phyloP scores from a whole-genome alignment of 768 basidiomycete genomes.

The Artomyces pyxidatus region DNA sequence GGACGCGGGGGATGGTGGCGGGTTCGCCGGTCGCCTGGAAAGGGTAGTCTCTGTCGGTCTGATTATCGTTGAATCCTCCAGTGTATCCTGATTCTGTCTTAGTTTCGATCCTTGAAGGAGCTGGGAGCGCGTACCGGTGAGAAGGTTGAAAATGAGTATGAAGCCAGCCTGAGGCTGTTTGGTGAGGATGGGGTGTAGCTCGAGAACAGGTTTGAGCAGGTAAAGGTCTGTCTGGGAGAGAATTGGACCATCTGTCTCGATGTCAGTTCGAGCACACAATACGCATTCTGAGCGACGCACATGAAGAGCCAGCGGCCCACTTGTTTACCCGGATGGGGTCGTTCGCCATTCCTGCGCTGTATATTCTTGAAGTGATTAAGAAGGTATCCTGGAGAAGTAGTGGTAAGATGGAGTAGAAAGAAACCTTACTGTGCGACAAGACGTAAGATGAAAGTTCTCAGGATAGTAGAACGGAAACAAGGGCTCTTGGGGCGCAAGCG shows the following conservation, averaged over 20 bases:
- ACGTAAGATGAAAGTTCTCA: too few species aligned
- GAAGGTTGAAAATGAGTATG: slow-evolving; percentile 65
- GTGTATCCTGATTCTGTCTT: slow-evolving; percentile 41
- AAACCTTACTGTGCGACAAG: too few species aligned
- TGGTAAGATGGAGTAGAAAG: too few species aligned
- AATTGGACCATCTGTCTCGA: slow-evolving; percentile 60
- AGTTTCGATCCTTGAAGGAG: neutral
- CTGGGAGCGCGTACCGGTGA: slow-evolving; percentile 41
- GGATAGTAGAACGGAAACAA: too few species aligned
- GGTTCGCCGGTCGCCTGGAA: slow-evolving; percentile 33
- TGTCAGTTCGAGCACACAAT: neutral
- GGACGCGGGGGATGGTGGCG: slow-evolving; percentile 30
- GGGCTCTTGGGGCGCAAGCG: too few species aligned
- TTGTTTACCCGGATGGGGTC: slow-evolving; percentile 13
- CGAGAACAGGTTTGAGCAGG: slow-evolving; percentile 59
- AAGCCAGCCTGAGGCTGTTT: slow-evolving; percentile 30
- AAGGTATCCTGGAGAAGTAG: too few species aligned
- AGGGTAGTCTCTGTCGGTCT: slow-evolving; percentile 51
- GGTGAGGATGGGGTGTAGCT: slow-evolving; percentile 66
- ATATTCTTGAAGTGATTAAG: too few species aligned
- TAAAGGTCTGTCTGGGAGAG: slow-evolving; percentile 77
- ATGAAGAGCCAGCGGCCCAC: slow-evolving; percentile 11
- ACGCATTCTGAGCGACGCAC: slow-evolving; percentile 2
- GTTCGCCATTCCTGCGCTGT: too few species aligned
- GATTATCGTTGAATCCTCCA: slow-evolving; percentile 51